Evolutionary conservation across 2,329 filamentous ascomycete species (phyloP), one percentile per base, ranked within the genome.

Genomic region (Diplodia sapinea): DNA sequence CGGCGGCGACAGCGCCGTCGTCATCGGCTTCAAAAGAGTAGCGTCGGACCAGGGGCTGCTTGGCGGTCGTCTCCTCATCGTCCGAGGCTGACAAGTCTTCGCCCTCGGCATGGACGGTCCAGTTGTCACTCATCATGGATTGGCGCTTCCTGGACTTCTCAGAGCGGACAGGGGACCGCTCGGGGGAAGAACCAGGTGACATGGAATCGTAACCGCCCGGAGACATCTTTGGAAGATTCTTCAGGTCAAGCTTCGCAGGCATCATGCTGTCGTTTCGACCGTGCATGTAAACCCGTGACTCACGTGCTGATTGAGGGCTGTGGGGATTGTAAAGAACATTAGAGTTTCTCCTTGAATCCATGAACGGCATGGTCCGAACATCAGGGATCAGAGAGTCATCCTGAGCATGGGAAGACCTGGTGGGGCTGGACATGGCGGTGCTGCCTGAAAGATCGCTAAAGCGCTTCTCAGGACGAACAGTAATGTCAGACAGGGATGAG

Each of bases 301-400:
- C 83, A 61, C 82, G 82, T 49, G 83, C 85, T 70, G 83, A 78
- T 61, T 80, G 78, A 9, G 84, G 82, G 9, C 82, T 85, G 65
- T 83, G 82, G 2, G 80, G 54, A 17, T 56, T 56, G 43, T 47
- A 47, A 11, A 11, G 79, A 15, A 82, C 85, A 69, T 84, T 84
- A 2, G 89, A 92, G 56, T 86, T 82, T 17, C 82, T 84, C 40
- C 93, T 87, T 0, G 91, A 96, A 75, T 95, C 89, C 79, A 91
- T 87, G 78, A 96, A 97, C 0, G 93, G 89, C 61, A 97, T 84
- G 0, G 85, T 86, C 0, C 72, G 79, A 74, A 71, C 74, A n/a
- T 79, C 74, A 4, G 77, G 78, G 47, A 83, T 80, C 49, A 83
- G 72, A 3, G 81, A 78, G 33, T 67, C 64, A 52, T 65, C 61